These are phyloP conservation scores for Rosa multiflora DNA, from an alignment of 306 rosid genomes.

Conservation along the genomic window DNA sequence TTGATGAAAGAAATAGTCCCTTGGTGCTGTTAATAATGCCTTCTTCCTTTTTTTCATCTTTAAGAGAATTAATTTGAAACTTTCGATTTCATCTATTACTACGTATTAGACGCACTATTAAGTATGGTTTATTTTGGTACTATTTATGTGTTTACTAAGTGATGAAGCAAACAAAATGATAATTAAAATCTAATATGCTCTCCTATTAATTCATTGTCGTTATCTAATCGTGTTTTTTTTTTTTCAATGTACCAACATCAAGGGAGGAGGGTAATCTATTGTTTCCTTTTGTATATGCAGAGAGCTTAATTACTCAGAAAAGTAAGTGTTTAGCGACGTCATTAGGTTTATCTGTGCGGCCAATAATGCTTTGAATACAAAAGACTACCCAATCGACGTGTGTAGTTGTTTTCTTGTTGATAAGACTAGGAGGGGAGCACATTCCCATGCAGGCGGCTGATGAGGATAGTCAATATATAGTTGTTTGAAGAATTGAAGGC, in stretches of 20 bases:
- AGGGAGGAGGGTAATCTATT: neutral
- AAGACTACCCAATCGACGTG: neutral
- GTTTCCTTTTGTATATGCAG: neutral
- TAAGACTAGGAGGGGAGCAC: neutral
- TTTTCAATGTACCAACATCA: no score
- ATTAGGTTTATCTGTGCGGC: neutral
- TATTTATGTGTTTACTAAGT: no score
- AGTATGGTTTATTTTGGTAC: no score
- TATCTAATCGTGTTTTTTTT: neutral
- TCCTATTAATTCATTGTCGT: no score
- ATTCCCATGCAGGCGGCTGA: constrained; percentile 3
- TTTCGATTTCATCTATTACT: no score
- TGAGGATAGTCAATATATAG: neutral
- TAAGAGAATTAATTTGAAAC: no score
- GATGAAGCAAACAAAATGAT: no score
- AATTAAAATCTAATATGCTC: no score
- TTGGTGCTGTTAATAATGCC: no score
- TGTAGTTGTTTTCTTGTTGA: constrained; percentile 2
- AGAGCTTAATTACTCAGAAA: neutral
- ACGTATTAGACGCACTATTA: no score
- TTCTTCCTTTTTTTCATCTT: no score
- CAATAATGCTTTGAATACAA: neutral
- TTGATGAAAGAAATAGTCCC: no score
- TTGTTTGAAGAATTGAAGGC: constrained; percentile 19
- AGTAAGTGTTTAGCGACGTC: neutral